phyloP scores from a whole-genome alignment of 2,329 filamentous ascomycete genomes.

The Paraphoma sp. region DNA sequence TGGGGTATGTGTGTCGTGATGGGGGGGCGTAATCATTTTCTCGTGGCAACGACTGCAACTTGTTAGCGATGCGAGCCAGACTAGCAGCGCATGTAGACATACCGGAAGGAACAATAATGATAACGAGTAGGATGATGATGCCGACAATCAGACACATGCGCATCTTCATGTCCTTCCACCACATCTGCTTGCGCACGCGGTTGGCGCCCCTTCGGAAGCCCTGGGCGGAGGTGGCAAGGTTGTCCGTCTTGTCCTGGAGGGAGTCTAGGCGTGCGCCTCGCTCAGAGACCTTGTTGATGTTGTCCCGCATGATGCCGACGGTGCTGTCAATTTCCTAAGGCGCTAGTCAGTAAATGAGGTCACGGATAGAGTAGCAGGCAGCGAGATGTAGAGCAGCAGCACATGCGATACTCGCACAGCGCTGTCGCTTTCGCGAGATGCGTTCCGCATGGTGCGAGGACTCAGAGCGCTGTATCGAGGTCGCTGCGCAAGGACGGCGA shows the following conservation, averaged over 20 bases:
- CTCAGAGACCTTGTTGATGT: constrained; percentile 95
- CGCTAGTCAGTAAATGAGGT: constrained; percentile 16
- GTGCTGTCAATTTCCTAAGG: constrained; percentile 94
- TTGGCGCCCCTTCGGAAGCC: constrained; percentile 97
- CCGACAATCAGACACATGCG: constrained; percentile 92
- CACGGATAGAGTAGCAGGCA: neutral
- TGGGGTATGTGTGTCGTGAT: constrained; percentile 37
- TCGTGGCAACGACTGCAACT: constrained; percentile 34
- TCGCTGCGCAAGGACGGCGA: neutral
- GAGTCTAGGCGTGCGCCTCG: constrained; percentile 88
- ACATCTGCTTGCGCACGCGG: constrained; percentile 92
- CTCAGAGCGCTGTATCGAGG: neutral
- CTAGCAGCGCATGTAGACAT: constrained; percentile 47
- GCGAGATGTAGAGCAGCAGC: neutral
- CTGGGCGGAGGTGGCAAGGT: constrained; percentile 89
- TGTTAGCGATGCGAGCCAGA: constrained; percentile 13
- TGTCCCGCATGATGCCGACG: constrained; percentile 93
- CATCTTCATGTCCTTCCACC: constrained; percentile 99
- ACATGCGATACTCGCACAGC: neutral
- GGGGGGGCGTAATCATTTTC: constrained; percentile 31
- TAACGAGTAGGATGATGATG: constrained; percentile 86
- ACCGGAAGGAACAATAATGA: constrained; percentile 96
- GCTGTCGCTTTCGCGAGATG: neutral
- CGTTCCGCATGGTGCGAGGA: neutral
- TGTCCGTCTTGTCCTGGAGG: constrained; percentile 92